Evolutionary conservation across 257 asterid species (phyloP).

Genomic region (Euphrasia confusa): DNA sequence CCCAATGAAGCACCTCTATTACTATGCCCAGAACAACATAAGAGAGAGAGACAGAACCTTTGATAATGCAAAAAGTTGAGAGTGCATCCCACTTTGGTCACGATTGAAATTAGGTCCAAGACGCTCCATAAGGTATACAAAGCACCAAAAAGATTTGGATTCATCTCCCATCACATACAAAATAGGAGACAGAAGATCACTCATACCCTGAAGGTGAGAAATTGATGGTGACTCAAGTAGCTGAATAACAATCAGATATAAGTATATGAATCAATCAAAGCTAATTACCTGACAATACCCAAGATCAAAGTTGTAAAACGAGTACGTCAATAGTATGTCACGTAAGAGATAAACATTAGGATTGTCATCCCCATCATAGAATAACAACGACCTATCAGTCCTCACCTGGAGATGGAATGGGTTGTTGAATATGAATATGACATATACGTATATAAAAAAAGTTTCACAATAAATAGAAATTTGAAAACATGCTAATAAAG

Average conservation of each 20-base stretch:
- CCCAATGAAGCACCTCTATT: not conserved
- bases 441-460: not conserved
- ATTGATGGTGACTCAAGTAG: slow-evolving; percentile 20
- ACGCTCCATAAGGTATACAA: slow-evolving; percentile 82
- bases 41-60: slow-evolving; percentile 49
- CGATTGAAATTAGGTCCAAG: slow-evolving; percentile 99
- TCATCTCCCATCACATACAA: slow-evolving; percentile 87
- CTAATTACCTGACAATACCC: slow-evolving; percentile 93
- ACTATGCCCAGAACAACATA: not conserved
- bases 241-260: slow-evolving; percentile 10
- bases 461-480: not conserved
- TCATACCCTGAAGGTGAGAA: slow-evolving; percentile 76
- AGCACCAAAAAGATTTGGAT: slow-evolving; percentile 95
- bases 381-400: slow-evolving; percentile 78
- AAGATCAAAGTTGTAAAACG: slow-evolving; percentile 97
- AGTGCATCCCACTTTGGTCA: slow-evolving; percentile 97
- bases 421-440: slow-evolving; percentile 3
- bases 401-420: slow-evolving; percentile 62
- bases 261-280: slow-evolving; percentile 8
- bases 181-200: slow-evolving; percentile 96
- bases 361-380: slow-evolving; percentile 97
- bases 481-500: slow-evolving; percentile 20
- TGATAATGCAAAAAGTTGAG: slow-evolving; percentile 92
- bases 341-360: slow-evolving; percentile 76
- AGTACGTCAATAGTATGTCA: slow-evolving; percentile 91